A percentile compares a stretch with the other conserved stretches of the same genome.
These are phyloP conservation scores for Cryptococcus maquisensis DNA, from an alignment of 1,284 basidiomycete species.

Conservation along the genomic window DNA sequence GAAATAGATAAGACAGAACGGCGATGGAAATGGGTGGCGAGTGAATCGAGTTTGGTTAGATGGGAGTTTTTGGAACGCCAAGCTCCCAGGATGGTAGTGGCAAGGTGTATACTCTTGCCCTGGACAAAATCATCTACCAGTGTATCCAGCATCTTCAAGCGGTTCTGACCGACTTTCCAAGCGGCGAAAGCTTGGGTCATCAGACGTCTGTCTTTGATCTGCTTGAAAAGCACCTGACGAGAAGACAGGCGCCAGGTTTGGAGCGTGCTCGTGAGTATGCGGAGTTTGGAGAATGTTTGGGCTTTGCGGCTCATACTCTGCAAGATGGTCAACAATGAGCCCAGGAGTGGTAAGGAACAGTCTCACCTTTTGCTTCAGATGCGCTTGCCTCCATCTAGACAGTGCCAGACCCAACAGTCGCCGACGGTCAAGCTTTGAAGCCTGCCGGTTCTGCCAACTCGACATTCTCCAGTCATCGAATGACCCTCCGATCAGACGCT, in stretches of 20 bases:
- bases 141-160: not conserved
- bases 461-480: constrained; percentile 24
- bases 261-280: constrained; percentile 5
- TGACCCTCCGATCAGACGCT: constrained; percentile 7
- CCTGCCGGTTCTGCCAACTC: constrained; percentile 9
- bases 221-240: constrained; percentile 8
- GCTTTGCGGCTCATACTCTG: constrained; percentile 10
- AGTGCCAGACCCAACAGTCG: constrained; percentile 8
- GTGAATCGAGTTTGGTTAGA: constrained; percentile 17
- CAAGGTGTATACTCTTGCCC: too few species aligned
- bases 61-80: constrained; percentile 28
- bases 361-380: constrained; percentile 8
- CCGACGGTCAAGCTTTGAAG: constrained; percentile 7
- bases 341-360: not conserved
- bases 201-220: constrained; percentile 11
- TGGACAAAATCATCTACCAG: too few species aligned
- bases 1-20: constrained; percentile 8
- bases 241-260: constrained; percentile 12
- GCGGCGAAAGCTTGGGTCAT: not conserved
- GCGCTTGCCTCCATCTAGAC: constrained; percentile 8
- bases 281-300: not conserved
- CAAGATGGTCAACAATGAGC: not conserved
- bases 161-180: constrained; percentile 4
- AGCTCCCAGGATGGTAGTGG: too few species aligned
- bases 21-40: constrained; percentile 24